Evolutionary conservation across 805 yeast species (phyloP), one percentile per base, ranked within the genome.

Genomic region (Candida ipomoeae): DNA sequence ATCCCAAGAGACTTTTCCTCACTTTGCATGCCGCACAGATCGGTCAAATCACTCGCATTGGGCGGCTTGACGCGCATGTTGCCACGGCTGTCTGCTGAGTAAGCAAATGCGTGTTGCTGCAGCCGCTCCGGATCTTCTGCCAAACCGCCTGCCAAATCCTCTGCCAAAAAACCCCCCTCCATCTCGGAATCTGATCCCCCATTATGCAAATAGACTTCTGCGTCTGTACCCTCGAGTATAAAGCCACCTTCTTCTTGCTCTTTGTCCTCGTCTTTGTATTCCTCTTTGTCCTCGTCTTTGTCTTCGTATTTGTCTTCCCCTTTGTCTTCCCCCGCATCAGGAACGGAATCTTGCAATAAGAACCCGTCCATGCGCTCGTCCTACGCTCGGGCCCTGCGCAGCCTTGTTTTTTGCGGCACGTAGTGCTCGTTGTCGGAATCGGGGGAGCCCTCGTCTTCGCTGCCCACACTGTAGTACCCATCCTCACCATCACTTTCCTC

Each of bases 101-200:
- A 26, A 26, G 29, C 29, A 26, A 26, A 26, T 26, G 29, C 29
- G 11, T 8, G 29, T 26, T 26, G 13, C 11, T 26, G 29, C 11
- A 26, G 11, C 5, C 10, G 29, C 29, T 8, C 11, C 29, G 11
- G 15, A 17, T 13, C 41, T 14, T n/a, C 41, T 26, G 29, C 29
- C 29, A 26, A 26, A 26, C 4, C 11, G 4, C 8, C 29, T 26
- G 11, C 29, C 29, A 23, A 8, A 23, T 8, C 29, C 3, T 58
- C 64, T 10, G 45, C 31, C 3, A 61, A n/a, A 46, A 64, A 65
- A 13, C 68, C 69, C 15, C 67, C 70, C 7, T 57, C 43, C 29
- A 26, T 8, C 8, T 26, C 29, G 29, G 29, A 26, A 26, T 8
- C 29, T 26, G 29, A 26, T 26, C 11, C 13, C 11, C 11, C 29